A percentile compares a stretch with the other conserved stretches of the same genome.
These are phyloP conservation scores for Leccinum subtestaceum DNA, from an alignment of 768 basidiomycete genomes.

Conservation along the genomic window DNA sequence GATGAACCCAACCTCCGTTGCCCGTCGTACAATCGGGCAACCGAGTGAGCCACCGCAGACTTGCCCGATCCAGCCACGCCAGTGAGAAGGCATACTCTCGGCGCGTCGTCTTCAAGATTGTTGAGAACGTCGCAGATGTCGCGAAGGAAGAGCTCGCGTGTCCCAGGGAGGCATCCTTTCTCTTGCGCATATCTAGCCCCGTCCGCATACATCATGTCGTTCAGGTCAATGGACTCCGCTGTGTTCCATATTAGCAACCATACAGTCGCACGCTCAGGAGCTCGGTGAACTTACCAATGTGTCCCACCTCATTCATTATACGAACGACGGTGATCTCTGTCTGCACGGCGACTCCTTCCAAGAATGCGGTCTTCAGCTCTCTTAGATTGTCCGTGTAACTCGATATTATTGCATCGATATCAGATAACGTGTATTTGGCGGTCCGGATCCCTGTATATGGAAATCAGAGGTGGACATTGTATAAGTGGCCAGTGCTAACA, in stretches of 20 bases:
- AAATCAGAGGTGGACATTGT: not conserved
- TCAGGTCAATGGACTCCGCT: not conserved
- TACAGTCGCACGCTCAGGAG: not conserved
- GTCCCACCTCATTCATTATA: not conserved
- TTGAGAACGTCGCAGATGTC: not conserved
- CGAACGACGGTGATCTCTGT: not conserved
- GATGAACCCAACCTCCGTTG: not conserved
- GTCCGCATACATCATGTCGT: not conserved
- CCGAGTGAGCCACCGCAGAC: not conserved
- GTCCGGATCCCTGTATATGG: not conserved
- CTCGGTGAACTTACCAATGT: not conserved
- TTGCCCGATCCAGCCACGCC: not conserved
- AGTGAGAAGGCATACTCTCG: not conserved
- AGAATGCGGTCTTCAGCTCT: not conserved
- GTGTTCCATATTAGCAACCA: not conserved
- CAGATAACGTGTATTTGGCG: not conserved
- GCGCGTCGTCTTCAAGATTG: not conserved
- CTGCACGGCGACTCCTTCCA: not conserved
- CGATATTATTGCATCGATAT: not conserved
- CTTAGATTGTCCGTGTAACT: not conserved
- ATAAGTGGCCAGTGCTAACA: not conserved
- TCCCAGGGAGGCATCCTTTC: not conserved
- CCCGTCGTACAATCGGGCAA: not conserved
- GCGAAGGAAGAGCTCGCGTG: not conserved
- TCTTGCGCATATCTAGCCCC: not conserved